Percentiles rank a stretch among this genome's conserved stretches.
These are phyloP conservation scores for Plasmodium knowlesi DNA, from an alignment of 169 alveolate genomes.

Conservation along the genomic window DNA sequence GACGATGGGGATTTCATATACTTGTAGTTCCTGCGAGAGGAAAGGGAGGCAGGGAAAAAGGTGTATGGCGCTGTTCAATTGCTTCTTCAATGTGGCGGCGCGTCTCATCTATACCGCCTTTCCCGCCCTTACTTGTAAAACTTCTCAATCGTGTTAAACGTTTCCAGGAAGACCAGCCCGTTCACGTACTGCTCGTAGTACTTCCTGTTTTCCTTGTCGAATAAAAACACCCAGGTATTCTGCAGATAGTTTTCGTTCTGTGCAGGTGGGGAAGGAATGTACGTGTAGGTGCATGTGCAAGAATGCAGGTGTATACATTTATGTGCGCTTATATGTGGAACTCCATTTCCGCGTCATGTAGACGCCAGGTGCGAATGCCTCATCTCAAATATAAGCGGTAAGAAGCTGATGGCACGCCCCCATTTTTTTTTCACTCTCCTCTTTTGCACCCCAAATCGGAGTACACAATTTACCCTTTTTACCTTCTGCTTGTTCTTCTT, in stretches of 20 bases:
- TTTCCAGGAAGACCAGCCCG: conserved; percentile 28
- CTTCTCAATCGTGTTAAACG: conserved; percentile 63
- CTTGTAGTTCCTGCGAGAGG: conserved; percentile 47
- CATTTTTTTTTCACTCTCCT: neutral
- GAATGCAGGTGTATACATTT: neutral
- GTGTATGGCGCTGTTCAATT: neutral
- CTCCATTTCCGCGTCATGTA: neutral
- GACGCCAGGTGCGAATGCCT: neutral
- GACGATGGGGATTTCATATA: conserved; percentile 71
- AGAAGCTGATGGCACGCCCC: neutral
- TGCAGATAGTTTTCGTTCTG: conserved; percentile 56
- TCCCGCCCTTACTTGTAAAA: conserved; percentile 53
- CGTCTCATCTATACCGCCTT: neutral
- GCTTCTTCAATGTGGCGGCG: neutral
- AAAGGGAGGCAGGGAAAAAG: neutral
- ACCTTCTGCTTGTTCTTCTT: conserved; percentile 11
- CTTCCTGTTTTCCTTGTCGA: conserved; percentile 53
- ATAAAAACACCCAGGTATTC: conserved; percentile 58
- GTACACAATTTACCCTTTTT: neutral
- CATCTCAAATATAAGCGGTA: neutral
- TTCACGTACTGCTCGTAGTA: conserved; percentile 32
- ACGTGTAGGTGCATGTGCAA: neutral
- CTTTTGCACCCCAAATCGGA: neutral
- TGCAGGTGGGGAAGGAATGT: neutral
- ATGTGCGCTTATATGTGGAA: neutral